Percentiles rank a stretch among this genome's conserved stretches.
These are phyloP conservation scores for Penicillium steckii DNA, from an alignment of 495 filamentous ascomycete genomes.

Conservation along the genomic window DNA sequence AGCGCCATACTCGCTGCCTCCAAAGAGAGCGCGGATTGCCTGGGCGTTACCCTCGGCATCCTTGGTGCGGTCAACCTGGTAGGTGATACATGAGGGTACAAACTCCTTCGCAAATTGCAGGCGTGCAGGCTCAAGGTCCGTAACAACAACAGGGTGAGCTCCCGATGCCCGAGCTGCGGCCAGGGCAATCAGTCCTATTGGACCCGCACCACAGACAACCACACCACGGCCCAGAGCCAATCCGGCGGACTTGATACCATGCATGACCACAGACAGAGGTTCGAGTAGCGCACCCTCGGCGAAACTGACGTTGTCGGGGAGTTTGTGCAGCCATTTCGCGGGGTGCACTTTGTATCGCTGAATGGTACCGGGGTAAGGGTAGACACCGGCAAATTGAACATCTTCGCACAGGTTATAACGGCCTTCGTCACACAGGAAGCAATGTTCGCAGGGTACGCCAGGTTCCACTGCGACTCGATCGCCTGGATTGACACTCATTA, in stretches of 20 bases:
- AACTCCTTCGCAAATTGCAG: conserved; percentile 59
- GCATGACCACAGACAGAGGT: conserved; percentile 73
- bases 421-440: conserved; percentile 61
- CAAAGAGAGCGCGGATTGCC: conserved; percentile 52
- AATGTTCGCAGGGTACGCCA: conserved; percentile 66
- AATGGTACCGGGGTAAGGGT: conserved; percentile 56
- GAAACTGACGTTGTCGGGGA: conserved; percentile 60
- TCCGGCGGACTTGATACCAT: conserved; percentile 58
- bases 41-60: conserved; percentile 50
- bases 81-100: conserved; percentile 53
- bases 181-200: conserved; percentile 69
- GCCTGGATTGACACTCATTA: conserved; percentile 35
- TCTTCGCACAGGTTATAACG: conserved; percentile 77
- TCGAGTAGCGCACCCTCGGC: conserved; percentile 72
- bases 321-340: conserved; percentile 55
- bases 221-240: conserved; percentile 53
- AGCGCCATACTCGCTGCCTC: conserved; percentile 45
- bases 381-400: conserved; percentile 66
- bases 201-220: conserved; percentile 73
- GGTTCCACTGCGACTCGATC: conserved; percentile 76
- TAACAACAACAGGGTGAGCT: conserved; percentile 63
- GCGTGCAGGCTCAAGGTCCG: conserved; percentile 55
- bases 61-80: conserved; percentile 45
- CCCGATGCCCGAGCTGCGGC: conserved; percentile 58
- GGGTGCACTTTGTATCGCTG: conserved; percentile 65